Conservation (phyloP, 306 rosid species). For the Datisca glomerata region DNA sequence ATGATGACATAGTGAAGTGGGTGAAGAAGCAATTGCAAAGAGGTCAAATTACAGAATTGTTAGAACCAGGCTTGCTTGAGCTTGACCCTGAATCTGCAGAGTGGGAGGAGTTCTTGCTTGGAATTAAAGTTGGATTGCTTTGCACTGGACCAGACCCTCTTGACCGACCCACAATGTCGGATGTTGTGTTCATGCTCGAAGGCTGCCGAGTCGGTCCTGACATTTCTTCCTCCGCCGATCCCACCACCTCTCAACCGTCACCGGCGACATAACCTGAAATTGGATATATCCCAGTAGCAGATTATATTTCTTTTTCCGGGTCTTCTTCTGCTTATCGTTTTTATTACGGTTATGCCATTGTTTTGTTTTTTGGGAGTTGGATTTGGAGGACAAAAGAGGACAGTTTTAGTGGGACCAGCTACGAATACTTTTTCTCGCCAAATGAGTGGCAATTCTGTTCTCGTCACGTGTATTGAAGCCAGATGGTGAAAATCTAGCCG, state of each 20-base stretch:
- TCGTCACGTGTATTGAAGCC: no score
- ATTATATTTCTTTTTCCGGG: no score
- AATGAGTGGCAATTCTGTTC: no score
- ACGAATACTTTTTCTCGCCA: no score
- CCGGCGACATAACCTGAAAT: conserved; percentile 34
- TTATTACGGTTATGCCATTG: no score
- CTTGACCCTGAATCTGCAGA: conserved; percentile 93
- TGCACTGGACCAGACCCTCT: conserved; percentile 91
- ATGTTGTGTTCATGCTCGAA: conserved; percentile 98
- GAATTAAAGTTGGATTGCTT: conserved; percentile 84
- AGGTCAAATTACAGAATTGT: conserved; percentile 76
- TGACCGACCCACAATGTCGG: conserved; percentile 90
- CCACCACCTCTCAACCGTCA: conserved; percentile 75
- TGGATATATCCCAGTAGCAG: conserved; percentile 5
- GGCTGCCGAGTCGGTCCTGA: conserved; percentile 94
- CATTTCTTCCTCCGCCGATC: conserved; percentile 80
- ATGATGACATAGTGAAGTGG: conserved; percentile 96
- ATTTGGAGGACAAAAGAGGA: no score
- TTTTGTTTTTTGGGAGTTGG: no score
- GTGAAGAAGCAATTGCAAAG: conserved; percentile 79
- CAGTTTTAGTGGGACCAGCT: no score
- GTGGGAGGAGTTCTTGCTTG: conserved; percentile 92
- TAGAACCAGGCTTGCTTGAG: conserved; percentile 88
- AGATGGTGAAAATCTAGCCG: no score
- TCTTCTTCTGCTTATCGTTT: no score